These are phyloP conservation scores for Aegilops sharonensis DNA, from an alignment of 176 grass and related monocot species.

Conservation along the genomic window DNA sequence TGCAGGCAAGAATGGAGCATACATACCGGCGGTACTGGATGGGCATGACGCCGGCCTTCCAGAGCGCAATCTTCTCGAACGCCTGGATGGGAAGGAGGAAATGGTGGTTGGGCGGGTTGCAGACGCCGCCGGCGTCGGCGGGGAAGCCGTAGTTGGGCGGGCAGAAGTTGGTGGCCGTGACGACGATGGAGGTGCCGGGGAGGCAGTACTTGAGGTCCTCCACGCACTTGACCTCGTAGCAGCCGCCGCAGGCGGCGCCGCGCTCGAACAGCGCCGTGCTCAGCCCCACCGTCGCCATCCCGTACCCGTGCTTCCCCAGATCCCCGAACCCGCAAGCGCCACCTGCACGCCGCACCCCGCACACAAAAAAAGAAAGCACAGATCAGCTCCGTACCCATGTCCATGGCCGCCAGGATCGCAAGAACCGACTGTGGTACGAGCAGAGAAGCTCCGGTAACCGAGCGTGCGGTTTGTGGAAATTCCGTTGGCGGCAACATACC, in stretches of 20 bases:
- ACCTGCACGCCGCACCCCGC: conserved; percentile 40
- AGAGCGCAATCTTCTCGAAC: conserved; percentile 98
- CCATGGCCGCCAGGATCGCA: neutral
- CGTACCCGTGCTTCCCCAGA: conserved; percentile 90
- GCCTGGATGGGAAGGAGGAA: conserved; percentile 95
- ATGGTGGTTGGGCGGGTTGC: conserved; percentile 94
- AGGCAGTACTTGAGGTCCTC: conserved; percentile 89
- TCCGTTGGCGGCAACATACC: conserved; percentile 2
- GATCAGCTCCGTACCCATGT: neutral
- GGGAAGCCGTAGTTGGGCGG: conserved; percentile 86
- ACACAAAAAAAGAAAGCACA: neutral
- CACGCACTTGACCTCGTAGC: conserved; percentile 95
- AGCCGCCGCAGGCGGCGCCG: conserved; percentile 85
- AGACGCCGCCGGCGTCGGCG: conserved; percentile 77
- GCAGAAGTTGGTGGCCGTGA: conserved; percentile 98
- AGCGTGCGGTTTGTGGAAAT: neutral
- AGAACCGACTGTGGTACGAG: conserved; percentile 28
- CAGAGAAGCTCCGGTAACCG: conserved; percentile 11
- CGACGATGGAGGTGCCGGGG: conserved; percentile 86
- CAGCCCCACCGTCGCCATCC: conserved; percentile 90
- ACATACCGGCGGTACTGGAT: conserved; percentile 94
- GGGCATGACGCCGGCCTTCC: conserved; percentile 99
- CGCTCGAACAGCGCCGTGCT: conserved; percentile 85
- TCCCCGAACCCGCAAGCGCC: conserved; percentile 96
- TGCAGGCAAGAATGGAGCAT: conserved; percentile 21